phyloP scores from a whole-genome alignment of 2,329 filamentous ascomycete genomes.

The Acarospora socialis region DNA sequence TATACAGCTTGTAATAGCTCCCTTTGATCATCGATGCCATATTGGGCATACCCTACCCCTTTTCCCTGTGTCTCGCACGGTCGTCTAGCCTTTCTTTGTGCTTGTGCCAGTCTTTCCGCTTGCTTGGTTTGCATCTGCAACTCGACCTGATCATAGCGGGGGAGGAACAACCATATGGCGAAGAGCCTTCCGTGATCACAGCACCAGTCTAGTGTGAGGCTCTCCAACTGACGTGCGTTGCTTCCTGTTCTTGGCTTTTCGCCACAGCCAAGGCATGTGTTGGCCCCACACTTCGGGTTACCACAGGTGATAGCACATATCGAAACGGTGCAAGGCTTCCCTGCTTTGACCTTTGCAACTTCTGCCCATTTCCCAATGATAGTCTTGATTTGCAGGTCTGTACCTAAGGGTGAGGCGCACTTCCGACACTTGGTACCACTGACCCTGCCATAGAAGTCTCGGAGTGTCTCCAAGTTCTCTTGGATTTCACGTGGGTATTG shows the following conservation, averaged over 20 bases:
- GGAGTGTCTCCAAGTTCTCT: too few relatives aligned
- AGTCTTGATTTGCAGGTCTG: too few relatives aligned
- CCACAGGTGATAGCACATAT: constrained; percentile 2
- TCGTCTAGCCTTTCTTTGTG: neutral
- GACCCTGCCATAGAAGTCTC: too few relatives aligned
- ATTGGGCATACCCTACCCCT: constrained; percentile 1
- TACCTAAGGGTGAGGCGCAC: too few relatives aligned
- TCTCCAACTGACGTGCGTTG: constrained; percentile 2
- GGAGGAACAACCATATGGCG: constrained; percentile 7
- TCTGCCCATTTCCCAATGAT: too few relatives aligned
- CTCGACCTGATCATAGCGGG: constrained; percentile 8
- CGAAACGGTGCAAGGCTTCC: too few relatives aligned
- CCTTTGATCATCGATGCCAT: neutral
- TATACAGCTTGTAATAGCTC: too few relatives aligned
- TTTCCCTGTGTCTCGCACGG: too few relatives aligned
- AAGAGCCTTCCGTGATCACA: constrained; percentile 7
- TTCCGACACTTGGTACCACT: too few relatives aligned
- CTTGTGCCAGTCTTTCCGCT: neutral
- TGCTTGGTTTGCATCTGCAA: constrained; percentile 5
- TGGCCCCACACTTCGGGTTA: constrained; percentile 1
- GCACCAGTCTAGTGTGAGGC: constrained; percentile 9
- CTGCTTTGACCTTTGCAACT: too few relatives aligned
- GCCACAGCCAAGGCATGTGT: constrained; percentile 9
- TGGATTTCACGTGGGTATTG: too few relatives aligned
- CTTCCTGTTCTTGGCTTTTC: constrained; percentile 5